Evolutionary conservation across 768 basidiomycete species (phyloP), one percentile per base, ranked within the genome.

Genomic region (Psilocybe cyanescens): DNA sequence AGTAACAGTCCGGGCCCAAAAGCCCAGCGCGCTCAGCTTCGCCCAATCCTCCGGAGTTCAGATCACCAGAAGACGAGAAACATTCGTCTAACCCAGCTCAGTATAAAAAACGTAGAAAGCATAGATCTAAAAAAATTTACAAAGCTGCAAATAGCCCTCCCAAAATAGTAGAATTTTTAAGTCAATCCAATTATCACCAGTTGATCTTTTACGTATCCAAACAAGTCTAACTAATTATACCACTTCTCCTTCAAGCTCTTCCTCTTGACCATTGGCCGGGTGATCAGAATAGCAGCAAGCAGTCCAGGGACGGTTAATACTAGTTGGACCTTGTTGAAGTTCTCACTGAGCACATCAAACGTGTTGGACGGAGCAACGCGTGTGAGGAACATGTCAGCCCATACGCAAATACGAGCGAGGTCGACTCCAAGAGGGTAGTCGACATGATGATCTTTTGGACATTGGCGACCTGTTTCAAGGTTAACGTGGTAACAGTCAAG

Each of bases 331-430:
- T 98, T 97, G 79, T 98, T 98, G 75, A 99, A 99, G 69, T 81
- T 88, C 72, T 95, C 91, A 67, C 85, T 92, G 7, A 99, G 83
- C 28, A 97, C 88, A 70, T 99, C 97, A 68, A 99, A 99, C 17
- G 94, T 94, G 44, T 86, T 87, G 11, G 94, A 95, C 1, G 96
- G 94, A 39, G 92, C 84, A 3, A 93, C 83, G 14, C 94, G 85
- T 9, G 93, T 93, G 29, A 88, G 78, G 83, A 98, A 98, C 65
- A 98, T 80, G 75, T 99, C 97, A 95, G 81, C 4, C 97, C 96
- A 68, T 89, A 88, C 1, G 88, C 86, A 69, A 98, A 87, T 28
- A 98, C 85, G 4, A 98, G 76, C 0, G 95, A 95, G 0, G 95
- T 98, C 4, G 94, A 96, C 74, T 99, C 97, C 28, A 97, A 84